phyloP scores from a whole-genome alignment of 768 basidiomycete species.

The Agaricus subrufescens region DNA sequence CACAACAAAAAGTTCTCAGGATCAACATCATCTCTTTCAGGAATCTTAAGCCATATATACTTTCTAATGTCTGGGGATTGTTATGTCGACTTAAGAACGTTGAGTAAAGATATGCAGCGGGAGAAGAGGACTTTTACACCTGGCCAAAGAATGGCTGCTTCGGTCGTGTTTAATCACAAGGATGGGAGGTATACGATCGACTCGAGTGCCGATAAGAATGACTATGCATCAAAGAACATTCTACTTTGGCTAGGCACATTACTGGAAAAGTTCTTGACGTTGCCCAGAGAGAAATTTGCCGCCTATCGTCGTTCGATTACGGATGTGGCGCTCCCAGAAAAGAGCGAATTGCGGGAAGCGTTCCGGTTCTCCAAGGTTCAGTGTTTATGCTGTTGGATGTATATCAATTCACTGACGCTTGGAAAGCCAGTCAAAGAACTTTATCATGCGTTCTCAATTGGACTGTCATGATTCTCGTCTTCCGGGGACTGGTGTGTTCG shows the following conservation, averaged over 20 bases:
- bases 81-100: conserved; percentile 50
- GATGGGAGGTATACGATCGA: neutral
- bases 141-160: conserved; percentile 74
- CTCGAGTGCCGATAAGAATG: conserved; percentile 13
- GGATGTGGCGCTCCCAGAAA: conserved; percentile 23
- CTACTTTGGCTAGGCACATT: conserved; percentile 81
- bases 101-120: conserved; percentile 56
- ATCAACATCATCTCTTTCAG: conserved; percentile 86
- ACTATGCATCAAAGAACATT: conserved; percentile 56
- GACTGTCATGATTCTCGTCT: conserved; percentile 80
- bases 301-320: conserved; percentile 39
- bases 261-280: conserved; percentile 84
- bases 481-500: conserved; percentile 90
- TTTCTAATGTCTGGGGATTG: conserved; percentile 77
- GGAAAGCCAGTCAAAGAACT: conserved; percentile 40
- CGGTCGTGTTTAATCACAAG: conserved; percentile 51
- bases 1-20: conserved; percentile 67
- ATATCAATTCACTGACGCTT: neutral
- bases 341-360: conserved; percentile 52
- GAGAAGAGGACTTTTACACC: conserved; percentile 70
- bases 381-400: neutral
- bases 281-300: conserved; percentile 57
- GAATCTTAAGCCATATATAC: conserved; percentile 83
- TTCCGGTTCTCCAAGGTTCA: conserved; percentile 82
- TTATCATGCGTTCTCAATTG: conserved; percentile 93